Base-by-base conservation (phyloP, 1,139 yeast genomes). In the Taiozyma sp. region DNA sequence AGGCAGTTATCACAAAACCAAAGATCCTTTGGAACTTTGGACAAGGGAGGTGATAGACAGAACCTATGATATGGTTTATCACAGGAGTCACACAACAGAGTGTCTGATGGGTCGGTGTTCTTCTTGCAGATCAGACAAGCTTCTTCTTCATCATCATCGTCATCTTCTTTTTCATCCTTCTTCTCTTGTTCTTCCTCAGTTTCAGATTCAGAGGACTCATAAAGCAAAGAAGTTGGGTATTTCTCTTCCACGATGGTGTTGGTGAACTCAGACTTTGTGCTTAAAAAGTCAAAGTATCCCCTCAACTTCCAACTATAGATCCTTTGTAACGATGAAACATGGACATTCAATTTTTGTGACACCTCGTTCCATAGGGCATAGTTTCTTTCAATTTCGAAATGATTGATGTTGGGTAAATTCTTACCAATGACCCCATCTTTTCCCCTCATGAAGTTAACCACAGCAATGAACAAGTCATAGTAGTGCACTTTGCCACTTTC, bases 1-100 rank as follows among this genome's bases (percentile, higher is more conserved):
- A 92, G 72, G 66, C 98, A 92, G 54, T 79, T 79, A 47, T 84
- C 86, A 66, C 98, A 92, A 63, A 76, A 85, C 96, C 97, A 91
- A 34, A 74, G 75, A 4, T 81, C 80, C 19, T 71, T 64, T 0
- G 91, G 91, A 1, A 84, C 67, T 3, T 60, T 56, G 2, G 57
- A 63, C 30, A 84, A 60, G 1, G 82, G 81, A 1, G 86, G 81
- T 1, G 71, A 69, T 13, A 89, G 69, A 62, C 96, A 89, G 44
- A 71, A 67, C 68, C 74, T 73, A 65, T 91, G 97, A 66, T 71
- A 89, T 0, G 80, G 78, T 48, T 77, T 76, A 54, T 84, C 83
- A 65, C 97, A 91, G 42, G 86, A 85, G 57, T 84, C 90, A 65
- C 96, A 88, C 8, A 81, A 66, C 27, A 87, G 67, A 5, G 84